Conservation (phyloP, 768 basidiomycete genomes). For the Pisolithus microcarpus region DNA sequence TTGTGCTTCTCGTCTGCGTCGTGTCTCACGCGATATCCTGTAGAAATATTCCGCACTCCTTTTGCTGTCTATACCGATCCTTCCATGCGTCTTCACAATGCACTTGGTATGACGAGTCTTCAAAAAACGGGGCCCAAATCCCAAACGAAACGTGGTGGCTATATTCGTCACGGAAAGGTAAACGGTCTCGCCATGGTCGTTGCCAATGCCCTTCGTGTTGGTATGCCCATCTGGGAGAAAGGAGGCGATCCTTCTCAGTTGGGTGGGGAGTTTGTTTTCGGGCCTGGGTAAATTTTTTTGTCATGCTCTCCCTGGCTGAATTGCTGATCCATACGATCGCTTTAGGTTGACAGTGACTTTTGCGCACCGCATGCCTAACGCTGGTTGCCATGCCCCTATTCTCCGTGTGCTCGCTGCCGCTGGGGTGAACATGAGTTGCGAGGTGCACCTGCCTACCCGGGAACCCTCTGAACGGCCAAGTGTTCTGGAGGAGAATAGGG, state of each 20-base stretch:
- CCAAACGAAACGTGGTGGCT: slow-evolving; percentile 44
- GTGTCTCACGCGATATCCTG: neutral
- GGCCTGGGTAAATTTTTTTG: slow-evolving; percentile 49
- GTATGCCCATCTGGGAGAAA: slow-evolving; percentile 78
- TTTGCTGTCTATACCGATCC: slow-evolving; percentile 81
- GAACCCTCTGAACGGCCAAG: slow-evolving; percentile 5
- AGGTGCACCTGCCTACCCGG: slow-evolving; percentile 8
- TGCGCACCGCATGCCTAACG: slow-evolving; percentile 79
- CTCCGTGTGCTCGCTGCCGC: slow-evolving; percentile 59
- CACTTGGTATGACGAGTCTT: slow-evolving; percentile 64
- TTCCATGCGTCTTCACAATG: slow-evolving; percentile 54
- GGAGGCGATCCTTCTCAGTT: slow-evolving; percentile 73
- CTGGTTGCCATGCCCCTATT: slow-evolving; percentile 71
- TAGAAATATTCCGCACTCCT: slow-evolving; percentile 63
- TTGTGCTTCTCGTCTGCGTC: neutral
- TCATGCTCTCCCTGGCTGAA: slow-evolving; percentile 12
- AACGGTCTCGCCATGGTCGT: slow-evolving; percentile 71
- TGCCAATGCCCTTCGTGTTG: slow-evolving; percentile 57
- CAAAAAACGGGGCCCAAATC: slow-evolving; percentile 37
- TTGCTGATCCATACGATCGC: slow-evolving; percentile 1
- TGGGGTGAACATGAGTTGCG: slow-evolving; percentile 31
- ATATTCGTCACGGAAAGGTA: slow-evolving; percentile 59
- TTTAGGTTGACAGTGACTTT: slow-evolving; percentile 57
- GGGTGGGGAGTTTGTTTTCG: slow-evolving; percentile 84
- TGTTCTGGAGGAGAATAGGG: slow-evolving; percentile 18